A percentile compares a stretch with the other conserved stretches of the same genome.
Conservation (phyloP, 495 filamentous ascomycete species). For the Podospora pseudoanserina region DNA sequence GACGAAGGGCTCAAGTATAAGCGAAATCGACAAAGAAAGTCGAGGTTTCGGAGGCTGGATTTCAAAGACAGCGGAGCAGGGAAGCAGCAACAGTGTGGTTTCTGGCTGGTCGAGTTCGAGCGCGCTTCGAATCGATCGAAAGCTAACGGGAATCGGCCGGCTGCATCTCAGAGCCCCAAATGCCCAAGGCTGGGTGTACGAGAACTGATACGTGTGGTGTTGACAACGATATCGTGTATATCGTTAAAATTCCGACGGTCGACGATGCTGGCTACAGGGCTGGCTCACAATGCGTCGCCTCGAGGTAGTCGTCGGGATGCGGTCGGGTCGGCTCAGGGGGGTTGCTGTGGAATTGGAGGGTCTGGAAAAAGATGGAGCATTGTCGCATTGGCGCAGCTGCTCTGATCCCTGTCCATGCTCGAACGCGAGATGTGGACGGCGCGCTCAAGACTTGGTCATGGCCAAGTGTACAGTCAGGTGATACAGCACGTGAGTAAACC, state of each 20-base stretch:
- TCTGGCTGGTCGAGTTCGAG: neutral
- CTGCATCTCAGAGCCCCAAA: neutral
- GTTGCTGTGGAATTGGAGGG: constrained; percentile 9
- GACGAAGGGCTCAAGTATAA: neutral
- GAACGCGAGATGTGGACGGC: neutral
- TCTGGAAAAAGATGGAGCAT: constrained; percentile 12
- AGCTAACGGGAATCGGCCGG: neutral
- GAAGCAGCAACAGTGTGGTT: neutral
- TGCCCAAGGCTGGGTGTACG: neutral
- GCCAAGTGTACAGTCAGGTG: neutral
- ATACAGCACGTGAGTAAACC: neutral
- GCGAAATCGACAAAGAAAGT: neutral
- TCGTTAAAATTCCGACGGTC: neutral
- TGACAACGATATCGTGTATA: neutral
- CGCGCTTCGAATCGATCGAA: neutral
- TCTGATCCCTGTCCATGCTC: constrained; percentile 8
- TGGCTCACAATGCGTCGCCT: neutral
- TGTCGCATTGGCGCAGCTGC: constrained; percentile 5
- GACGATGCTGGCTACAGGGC: neutral
- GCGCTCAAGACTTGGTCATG: neutral
- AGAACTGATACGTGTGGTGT: neutral
- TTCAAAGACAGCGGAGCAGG: neutral
- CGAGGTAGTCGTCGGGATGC: constrained; percentile 4
- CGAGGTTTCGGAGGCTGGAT: neutral
- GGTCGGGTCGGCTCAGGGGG: constrained; percentile 9